Conservation (phyloP, 805 yeast species). For the Nakazawaea sp. region DNA sequence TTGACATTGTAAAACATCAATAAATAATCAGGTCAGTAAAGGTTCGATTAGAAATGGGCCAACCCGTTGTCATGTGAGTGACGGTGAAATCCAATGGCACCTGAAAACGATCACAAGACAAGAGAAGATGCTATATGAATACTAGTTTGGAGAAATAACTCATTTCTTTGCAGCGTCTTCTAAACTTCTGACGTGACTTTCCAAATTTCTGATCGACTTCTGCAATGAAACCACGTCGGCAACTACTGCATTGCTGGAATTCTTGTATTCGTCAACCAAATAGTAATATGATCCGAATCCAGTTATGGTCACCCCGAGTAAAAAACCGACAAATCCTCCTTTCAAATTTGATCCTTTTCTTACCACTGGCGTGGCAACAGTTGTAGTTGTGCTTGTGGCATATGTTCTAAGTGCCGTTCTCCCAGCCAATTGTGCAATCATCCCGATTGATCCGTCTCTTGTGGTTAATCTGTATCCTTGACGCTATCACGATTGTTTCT, state of each 20-base stretch:
- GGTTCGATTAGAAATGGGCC: too few relatives aligned
- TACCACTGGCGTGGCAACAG: slow-evolving; percentile 11
- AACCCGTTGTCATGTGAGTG: too few relatives aligned
- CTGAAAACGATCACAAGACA: too few relatives aligned
- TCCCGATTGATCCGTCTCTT: too few relatives aligned
- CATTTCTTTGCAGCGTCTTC: slow-evolving; percentile 34
- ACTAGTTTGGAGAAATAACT: too few relatives aligned
- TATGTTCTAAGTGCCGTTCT: neutral
- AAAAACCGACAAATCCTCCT: slow-evolving; percentile 63
- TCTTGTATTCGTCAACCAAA: slow-evolving; percentile 69
- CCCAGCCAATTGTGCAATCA: slow-evolving; percentile 9
- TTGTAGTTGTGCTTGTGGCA: slow-evolving; percentile 2
- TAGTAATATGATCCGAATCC: slow-evolving; percentile 75
- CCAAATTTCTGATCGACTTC: slow-evolving; percentile 59
- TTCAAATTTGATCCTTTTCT: slow-evolving; percentile 22
- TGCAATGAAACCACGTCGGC: slow-evolving; percentile 71
- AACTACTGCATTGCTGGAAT: slow-evolving; percentile 63
- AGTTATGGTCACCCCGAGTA: slow-evolving; percentile 67
- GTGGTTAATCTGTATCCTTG: too few relatives aligned
- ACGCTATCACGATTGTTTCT: too few relatives aligned
- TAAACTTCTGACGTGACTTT: slow-evolving; percentile 58
- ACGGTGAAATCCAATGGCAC: too few relatives aligned
- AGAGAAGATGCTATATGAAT: neutral
- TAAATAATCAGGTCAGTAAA: too few relatives aligned
- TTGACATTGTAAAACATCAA: too few relatives aligned